Evolutionary conservation across 352 stramenopile species (phyloP), one percentile per base, ranked within the genome.

Genomic region (Lagenidium giganteum): DNA sequence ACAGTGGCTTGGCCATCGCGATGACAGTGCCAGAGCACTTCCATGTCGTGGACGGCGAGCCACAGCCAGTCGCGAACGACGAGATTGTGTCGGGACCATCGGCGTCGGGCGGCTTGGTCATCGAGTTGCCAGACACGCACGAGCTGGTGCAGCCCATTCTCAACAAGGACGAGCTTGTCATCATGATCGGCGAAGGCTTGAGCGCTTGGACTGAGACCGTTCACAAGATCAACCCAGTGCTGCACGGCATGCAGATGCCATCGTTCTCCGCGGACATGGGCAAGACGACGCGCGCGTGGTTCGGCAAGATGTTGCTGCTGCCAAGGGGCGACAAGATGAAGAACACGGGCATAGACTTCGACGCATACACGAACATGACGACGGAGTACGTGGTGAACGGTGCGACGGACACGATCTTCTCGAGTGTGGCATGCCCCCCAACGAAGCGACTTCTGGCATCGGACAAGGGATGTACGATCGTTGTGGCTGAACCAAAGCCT

Each of bases 151-250:
- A 61, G 29, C 52, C 40, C 8, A 25, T 50, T 9, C 40, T 61
- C 16, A 37, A 42, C 16, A 20, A 37, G 9, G 52, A 61, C 23
- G 52, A 61, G 46, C 30, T 61, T 8, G 29, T 61, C 5, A 37
- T 61, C 22, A 61, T 61, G 52, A 47, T 61, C 32, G 52, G 52
- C 26, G 52, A 61, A 18, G 52, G 52, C 1, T 51, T 51, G 23
- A 22, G 29, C 16, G 42, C 46, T 12, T 61, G 52, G 52, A 41
- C 42, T 4, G 18, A 20, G n/a, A 25, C 42, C 16, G 25, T 9
- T 26, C 29, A 51, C 16, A 20, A 29, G 20, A 46, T 61, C 30
- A 32, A 40, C 13, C 25, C 46, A 6, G 52, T 61, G 9, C 25
- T 61, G 5, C 52, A 61, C 40, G 46, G 27, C 22, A 51, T 57